Evolutionary conservation across 106 monocot genomes (phyloP).

Genomic region (Xerophyta viscosa): DNA sequence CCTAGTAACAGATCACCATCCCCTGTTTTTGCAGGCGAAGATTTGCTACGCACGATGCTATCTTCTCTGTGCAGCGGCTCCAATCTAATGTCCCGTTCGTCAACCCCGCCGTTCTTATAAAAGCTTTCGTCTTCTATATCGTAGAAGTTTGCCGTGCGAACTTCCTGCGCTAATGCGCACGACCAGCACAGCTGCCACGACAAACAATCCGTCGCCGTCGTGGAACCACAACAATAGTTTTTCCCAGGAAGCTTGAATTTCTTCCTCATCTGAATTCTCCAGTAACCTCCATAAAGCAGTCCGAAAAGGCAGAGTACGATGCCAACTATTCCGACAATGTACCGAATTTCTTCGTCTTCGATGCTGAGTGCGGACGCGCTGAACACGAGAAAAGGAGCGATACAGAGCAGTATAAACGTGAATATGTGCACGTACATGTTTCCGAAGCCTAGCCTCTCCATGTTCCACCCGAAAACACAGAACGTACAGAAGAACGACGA

Average conservation of each 20-base stretch:
- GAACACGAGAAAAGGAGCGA: slow-evolving; percentile 2
- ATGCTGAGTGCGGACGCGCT: neutral
- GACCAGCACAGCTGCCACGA: slow-evolving; percentile 48
- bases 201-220: slow-evolving; percentile 25
- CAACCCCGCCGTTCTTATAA: neutral
- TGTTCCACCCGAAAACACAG: slow-evolving; percentile 39
- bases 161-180: slow-evolving; percentile 53
- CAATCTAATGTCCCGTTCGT: no score
- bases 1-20: no score
- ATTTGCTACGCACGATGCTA: no score
- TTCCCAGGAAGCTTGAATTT: no score
- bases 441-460: no score
- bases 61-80: no score
- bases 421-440: slow-evolving; percentile 2
- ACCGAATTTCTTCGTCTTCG: neutral
- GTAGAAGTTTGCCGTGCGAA: slow-evolving; percentile 48
- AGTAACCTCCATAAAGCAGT: neutral
- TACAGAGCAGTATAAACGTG: slow-evolving; percentile 3
- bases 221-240: slow-evolving; percentile 16
- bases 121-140: slow-evolving; percentile 27
- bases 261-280: slow-evolving; percentile 42
- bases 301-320: neutral
- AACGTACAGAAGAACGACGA: slow-evolving; percentile 20
- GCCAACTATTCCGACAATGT: neutral
- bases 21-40: no score